Evolutionary conservation across 2,329 filamentous ascomycete genomes (phyloP).

Genomic region (Phialemoniopsis sp.): DNA sequence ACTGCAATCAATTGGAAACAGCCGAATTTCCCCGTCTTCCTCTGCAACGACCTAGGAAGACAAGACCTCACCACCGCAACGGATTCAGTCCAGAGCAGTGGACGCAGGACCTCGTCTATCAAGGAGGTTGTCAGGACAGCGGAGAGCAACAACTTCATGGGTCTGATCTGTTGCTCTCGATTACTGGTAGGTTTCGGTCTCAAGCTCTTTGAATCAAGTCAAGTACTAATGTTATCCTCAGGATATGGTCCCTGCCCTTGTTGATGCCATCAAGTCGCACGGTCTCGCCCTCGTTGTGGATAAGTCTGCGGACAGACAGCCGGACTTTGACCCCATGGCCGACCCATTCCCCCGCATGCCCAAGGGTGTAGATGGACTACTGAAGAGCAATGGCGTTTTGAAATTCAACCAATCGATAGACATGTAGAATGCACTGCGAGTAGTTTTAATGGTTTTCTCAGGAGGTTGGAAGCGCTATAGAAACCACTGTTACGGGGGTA

Average conservation of each 20-base stretch:
- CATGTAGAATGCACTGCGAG: conserved; percentile 35
- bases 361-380: conserved; percentile 80
- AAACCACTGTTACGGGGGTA: too few relatives aligned
- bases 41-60: conserved; percentile 86
- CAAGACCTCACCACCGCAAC: conserved; percentile 36
- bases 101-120: conserved; percentile 74
- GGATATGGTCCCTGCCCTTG: conserved; percentile 89
- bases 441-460: too few relatives aligned
- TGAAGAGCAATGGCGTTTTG: conserved; percentile 82
- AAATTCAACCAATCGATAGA: conserved; percentile 92
- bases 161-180: conserved; percentile 82
- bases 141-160: conserved; percentile 97
- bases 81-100: conserved; percentile 47
- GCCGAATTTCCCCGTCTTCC: conserved; percentile 92
- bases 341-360: conserved; percentile 60
- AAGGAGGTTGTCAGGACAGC: conserved; percentile 94
- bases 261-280: conserved; percentile 91
- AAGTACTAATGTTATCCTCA: conserved; percentile 37
- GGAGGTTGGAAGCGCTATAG: too few relatives aligned
- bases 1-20: conserved; percentile 99
- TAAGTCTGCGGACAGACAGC: conserved; percentile 58
- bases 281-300: conserved; percentile 90
- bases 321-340: conserved; percentile 28
- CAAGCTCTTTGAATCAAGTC: too few relatives aligned
- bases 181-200: conserved; percentile 64